Evolutionary conservation across 495 filamentous ascomycete genomes (phyloP), one percentile per base, ranked within the genome.

Genomic region (Penicillium crystallinum): DNA sequence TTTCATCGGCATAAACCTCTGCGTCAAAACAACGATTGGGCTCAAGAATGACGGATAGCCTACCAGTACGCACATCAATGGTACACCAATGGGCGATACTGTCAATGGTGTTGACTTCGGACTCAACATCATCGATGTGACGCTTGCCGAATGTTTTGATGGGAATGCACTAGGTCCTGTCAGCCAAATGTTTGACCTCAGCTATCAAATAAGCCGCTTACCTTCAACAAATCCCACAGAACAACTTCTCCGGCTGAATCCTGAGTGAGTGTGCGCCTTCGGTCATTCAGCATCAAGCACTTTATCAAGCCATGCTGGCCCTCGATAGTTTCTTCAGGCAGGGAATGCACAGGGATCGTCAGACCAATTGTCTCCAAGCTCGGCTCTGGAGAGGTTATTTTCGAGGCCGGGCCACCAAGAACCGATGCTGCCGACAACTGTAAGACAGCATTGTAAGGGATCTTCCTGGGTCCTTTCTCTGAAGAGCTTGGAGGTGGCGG

Each of bases 1-100:
- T 70, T 63, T 97, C 90, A 63, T 97, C 93, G 1, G 91, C 91
- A 65, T 98, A 98, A 71, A 95, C 87, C 65, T 98, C 93, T 33
- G 91, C 95, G 68, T 97, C 95, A 60, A 98, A 98, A 65, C 93
- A 97, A 54, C 93, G 91, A 59, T 93, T 95, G 38, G 91, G 89
- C 58, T 97, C 93, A 17, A 98, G 68, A 11, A 96, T 86, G 23
- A 95, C 91, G 3, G 90, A 90, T 49, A 98, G 69, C 54, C 87
- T 85, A 35, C 93, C 93, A 4, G 93, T 97, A 49, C 91, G 84
- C 25, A 90, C 92, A 62, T 98, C 91, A 41, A 97, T 88, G 11
- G 86, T 85, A 63, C 92, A 97, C 93, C 93, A 98, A 52, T 95
- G 90, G 5, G 90, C 85, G 44, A 97, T 88, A 34, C 82, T 91